These are phyloP conservation scores for Steccherinum ochraceum DNA, from an alignment of 768 basidiomycete genomes.

Conservation along the genomic window DNA sequence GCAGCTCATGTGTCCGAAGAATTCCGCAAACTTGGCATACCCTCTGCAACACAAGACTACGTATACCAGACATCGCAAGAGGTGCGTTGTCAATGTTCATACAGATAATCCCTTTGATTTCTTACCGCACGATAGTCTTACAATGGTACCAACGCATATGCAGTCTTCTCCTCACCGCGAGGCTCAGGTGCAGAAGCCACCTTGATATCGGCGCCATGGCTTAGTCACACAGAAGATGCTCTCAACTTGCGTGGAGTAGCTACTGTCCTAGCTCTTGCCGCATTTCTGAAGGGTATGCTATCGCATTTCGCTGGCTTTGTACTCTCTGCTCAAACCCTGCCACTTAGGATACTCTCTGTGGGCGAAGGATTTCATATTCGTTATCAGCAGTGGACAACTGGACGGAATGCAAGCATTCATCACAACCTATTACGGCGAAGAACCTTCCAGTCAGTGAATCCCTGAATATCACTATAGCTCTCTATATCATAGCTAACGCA, in stretches of 20 bases:
- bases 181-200: conserved; percentile 93
- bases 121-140: conserved; percentile 32
- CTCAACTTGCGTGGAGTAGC: conserved; percentile 85
- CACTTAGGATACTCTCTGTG: conserved; percentile 87
- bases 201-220: conserved; percentile 88
- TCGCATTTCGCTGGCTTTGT: neutral
- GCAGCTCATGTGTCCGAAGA: conserved; percentile 54
- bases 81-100: conserved; percentile 32
- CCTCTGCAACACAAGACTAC: conserved; percentile 65
- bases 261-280: conserved; percentile 78
- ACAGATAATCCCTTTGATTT: conserved; percentile 4
- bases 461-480: neutral
- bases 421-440: conserved; percentile 67
- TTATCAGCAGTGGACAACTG: conserved; percentile 82
- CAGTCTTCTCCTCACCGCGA: conserved; percentile 75
- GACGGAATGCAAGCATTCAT: conserved; percentile 95
- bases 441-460: conserved; percentile 51
- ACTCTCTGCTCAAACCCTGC: neutral
- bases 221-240: conserved; percentile 55
- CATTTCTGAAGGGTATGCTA: conserved; percentile 51
- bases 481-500: neutral
- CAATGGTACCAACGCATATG: conserved; percentile 77
- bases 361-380: conserved; percentile 91
- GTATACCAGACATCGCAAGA: conserved; percentile 42
- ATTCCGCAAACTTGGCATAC: conserved; percentile 71